A percentile compares a stretch with the other conserved stretches of the same genome.
Evolutionary conservation across 2,329 filamentous ascomycete species (phyloP).

Genomic region (Aureobasidium musti): DNA sequence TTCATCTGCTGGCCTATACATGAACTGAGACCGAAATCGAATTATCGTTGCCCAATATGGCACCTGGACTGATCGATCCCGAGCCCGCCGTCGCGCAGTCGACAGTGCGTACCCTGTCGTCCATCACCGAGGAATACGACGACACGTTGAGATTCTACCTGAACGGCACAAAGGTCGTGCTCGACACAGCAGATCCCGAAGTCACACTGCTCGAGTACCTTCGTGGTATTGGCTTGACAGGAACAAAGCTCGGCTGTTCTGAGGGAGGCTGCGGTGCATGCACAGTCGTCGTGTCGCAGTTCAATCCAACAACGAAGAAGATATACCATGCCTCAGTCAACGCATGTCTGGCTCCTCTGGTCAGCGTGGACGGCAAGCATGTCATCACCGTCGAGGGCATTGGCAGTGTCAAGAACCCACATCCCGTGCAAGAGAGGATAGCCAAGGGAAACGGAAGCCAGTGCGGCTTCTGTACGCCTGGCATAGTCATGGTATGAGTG

Average conservation of each 20-base stretch:
- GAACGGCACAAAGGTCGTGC: constrained; percentile 84
- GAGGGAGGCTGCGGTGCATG: constrained; percentile 97
- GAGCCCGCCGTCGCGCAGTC: constrained; percentile 48
- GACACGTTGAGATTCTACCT: constrained; percentile 91
- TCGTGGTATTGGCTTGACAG: constrained; percentile 86
- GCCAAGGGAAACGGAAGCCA: constrained; percentile 91
- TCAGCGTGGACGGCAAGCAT: constrained; percentile 95
- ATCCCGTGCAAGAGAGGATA: constrained; percentile 87
- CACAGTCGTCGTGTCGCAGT: constrained; percentile 91
- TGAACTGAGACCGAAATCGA: background rate
- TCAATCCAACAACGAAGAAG: constrained; percentile 86
- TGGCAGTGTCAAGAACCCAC: constrained; percentile 80
- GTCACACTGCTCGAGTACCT: constrained; percentile 91
- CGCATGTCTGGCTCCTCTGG: constrained; percentile 88
- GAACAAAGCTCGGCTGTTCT: constrained; percentile 93
- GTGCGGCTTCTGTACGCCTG: constrained; percentile 94
- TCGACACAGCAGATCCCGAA: constrained; percentile 89
- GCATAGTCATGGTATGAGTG: constrained; percentile 79
- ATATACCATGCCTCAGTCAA: constrained; percentile 98
- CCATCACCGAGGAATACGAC: constrained; percentile 75
- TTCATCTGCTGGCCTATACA: background rate
- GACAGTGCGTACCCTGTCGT: constrained; percentile 53
- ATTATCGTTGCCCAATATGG: constrained; percentile 48
- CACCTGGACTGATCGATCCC: constrained; percentile 57
- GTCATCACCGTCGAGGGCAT: constrained; percentile 98